A percentile compares a stretch with the other conserved stretches of the same genome.
These are phyloP conservation scores for Aspergillus hancockii DNA, from an alignment of 495 filamentous ascomycete species.

Conservation along the genomic window DNA sequence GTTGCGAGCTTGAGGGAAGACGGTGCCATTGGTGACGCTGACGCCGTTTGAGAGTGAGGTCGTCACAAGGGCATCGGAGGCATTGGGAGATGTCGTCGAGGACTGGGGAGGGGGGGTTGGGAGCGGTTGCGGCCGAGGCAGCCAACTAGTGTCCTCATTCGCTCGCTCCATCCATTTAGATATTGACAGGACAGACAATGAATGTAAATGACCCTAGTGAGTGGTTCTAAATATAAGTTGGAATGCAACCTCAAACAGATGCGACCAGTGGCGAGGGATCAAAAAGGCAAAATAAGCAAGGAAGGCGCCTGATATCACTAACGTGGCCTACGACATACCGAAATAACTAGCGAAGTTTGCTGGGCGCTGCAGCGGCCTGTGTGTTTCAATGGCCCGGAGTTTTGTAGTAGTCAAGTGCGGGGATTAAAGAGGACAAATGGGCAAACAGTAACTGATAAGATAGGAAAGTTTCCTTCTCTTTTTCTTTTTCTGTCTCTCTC, in stretches of 20 bases:
- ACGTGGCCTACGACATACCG: not conserved
- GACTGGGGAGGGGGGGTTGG: conserved; percentile 26
- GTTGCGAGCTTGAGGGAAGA: conserved; percentile 12
- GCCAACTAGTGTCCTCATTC: conserved; percentile 43
- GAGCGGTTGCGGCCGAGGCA: conserved; percentile 30
- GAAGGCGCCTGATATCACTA: conserved; percentile 4
- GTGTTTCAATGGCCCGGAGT: conserved; percentile 1
- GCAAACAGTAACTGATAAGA: conserved; percentile 16
- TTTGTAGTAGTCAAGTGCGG: conserved; percentile 3
- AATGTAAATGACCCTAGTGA: not conserved
- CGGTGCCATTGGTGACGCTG: conserved; percentile 15
- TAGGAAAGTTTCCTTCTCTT: conserved; percentile 5
- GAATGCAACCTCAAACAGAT: conserved; percentile 16
- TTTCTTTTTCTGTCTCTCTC: not conserved
- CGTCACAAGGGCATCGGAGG: conserved; percentile 10
- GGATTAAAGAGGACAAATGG: conserved; percentile 1
- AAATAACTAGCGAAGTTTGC: conserved; percentile 13
- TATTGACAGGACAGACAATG: conserved; percentile 11
- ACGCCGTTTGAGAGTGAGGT: conserved; percentile 8
- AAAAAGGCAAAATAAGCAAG: conserved; percentile 11
- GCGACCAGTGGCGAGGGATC: conserved; percentile 19
- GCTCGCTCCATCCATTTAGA: conserved; percentile 54
- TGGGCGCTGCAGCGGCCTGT: conserved; percentile 4
- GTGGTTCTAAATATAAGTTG: conserved; percentile 21
- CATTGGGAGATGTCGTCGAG: conserved; percentile 10